Evolutionary conservation across 2,329 filamentous ascomycete genomes (phyloP).

Genomic region (Davidsoniella neocaledoniae): DNA sequence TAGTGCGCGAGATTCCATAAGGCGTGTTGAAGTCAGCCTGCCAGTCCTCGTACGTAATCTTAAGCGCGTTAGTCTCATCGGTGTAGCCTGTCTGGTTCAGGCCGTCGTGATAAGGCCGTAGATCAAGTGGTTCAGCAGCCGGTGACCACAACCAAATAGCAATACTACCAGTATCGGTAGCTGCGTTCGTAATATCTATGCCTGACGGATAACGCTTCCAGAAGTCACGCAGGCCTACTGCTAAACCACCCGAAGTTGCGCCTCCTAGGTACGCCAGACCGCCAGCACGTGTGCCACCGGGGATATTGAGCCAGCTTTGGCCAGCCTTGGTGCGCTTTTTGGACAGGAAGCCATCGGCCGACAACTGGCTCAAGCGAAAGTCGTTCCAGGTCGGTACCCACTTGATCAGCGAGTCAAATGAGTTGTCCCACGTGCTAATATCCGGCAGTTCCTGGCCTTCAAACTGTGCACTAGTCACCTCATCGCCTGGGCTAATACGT

Average conservation of each 20-base stretch:
- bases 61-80: slow-evolving; percentile 40
- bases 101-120: slow-evolving; percentile 41
- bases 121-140: slow-evolving; percentile 35
- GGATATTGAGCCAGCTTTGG: slow-evolving; percentile 40
- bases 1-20: slow-evolving; percentile 40
- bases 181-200: slow-evolving; percentile 36
- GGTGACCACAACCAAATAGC: slow-evolving; percentile 47
- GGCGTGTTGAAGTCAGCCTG: slow-evolving; percentile 38
- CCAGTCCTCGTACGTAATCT: slow-evolving; percentile 48
- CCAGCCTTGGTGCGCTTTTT: slow-evolving; percentile 42
- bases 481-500: slow-evolving; percentile 33
- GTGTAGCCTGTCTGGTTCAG: slow-evolving; percentile 37
- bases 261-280: slow-evolving; percentile 43
- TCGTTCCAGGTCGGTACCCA: slow-evolving; percentile 44
- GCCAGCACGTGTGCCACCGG: slow-evolving; percentile 36
- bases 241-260: slow-evolving; percentile 39
- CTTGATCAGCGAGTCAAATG: slow-evolving; percentile 28
- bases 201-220: slow-evolving; percentile 46
- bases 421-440: slow-evolving; percentile 28
- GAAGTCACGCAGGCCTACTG: slow-evolving; percentile 40
- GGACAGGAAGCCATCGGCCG: slow-evolving; percentile 41
- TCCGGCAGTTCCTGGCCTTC: slow-evolving; percentile 28
- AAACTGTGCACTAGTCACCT: slow-evolving; percentile 32
- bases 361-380: slow-evolving; percentile 39
- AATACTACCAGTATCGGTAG: slow-evolving; percentile 30